Base-by-base conservation (phyloP, 2,329 filamentous ascomycete genomes). In the Epichloe bromicola region DNA sequence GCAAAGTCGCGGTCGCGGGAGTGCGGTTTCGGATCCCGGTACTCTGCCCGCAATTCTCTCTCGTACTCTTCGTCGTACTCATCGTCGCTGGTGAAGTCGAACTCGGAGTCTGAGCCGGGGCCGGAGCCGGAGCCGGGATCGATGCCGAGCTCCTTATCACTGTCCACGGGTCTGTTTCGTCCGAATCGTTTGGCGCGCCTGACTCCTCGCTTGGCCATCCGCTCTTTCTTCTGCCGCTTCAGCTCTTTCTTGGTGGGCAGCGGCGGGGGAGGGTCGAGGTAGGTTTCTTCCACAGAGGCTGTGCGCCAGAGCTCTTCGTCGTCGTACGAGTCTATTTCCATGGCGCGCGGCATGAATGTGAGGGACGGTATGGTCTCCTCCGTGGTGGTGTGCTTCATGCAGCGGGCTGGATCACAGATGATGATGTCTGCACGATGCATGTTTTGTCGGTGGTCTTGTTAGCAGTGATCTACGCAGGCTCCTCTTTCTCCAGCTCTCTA, bases 211-310 rank as follows among this genome's bases (percentile, higher is more conserved):
- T n/a, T 5, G 14, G 36, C 14, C 11, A 38, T 38, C 5, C 36
- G 36, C 36, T n/a, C 36, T 11, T 38, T 38, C 36, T 38, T 38
- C n/a, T 38, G 36, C 36, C 36, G 36, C 36, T 38, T 38, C 14
- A 38, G 36, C n/a, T 38, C 36, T 11, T 38, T 38, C n/a, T 38
- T 38, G 14, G 57, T 52, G 1, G 59, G 40, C 26, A 38, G 12
- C 4, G 57, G 59, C 2, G 59, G 55, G 59, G 59, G 60, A 1
- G 60, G 60, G 26, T 63, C 59, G 3, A 63, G 55, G 23, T 59
- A 63, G 0, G 57, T 58, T 51, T 63, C 61, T 10, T 57, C 57
- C 2, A 59, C 49, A 4, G 36, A 38, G 36, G 36, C 5, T 61
- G 61, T 26, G 6, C 23, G 23, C 23, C 23, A 26, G 23, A 26